Base-by-base conservation (phyloP, 2,329 filamentous ascomycete species). In the Fusarium sp. region DNA sequence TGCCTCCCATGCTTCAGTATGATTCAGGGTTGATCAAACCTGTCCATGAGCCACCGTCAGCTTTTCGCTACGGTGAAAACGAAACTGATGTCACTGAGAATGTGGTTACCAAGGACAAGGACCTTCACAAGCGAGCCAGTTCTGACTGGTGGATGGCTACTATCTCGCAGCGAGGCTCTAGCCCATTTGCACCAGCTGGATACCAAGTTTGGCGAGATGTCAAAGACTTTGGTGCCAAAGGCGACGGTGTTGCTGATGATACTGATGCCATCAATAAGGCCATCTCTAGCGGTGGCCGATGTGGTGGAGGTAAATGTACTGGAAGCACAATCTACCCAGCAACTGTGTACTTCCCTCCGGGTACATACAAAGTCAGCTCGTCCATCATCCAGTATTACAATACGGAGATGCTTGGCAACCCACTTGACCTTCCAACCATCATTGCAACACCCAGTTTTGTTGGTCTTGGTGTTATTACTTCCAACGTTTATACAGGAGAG, bases 311-410 rank as follows among this genome's bases (percentile, higher is more conserved):
- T 20, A 61, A 68, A 38, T 80, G 74, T 66, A 45, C 25, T 0
- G 42, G 86, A 7, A 83, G 84, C 20, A 79, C 76, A 5, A 61
- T 71, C 12, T 55, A 62, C 13, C 71, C 65, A 14, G 78, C 77
- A 31, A 46, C 73, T 10, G 64, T 80, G 2, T 80, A 77, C 65
- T 79, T 80, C 53, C 78, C 79, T 5, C 60, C 75, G 3, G 89
- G 89, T 46, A 90, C 85, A 1, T 92, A 92, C 70, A 55, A 88
- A 4, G 83, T 90, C 63, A 89, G 84, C 45, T 80, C 81, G 1
- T 83, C 87, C 4, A 89, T 92, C 68, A 85, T 90, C 58, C 84
- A 89, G 74, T 90, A 89, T 74, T 92, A 91, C 79, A 87, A 88
- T 67, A 92, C 25, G 31, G 31, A 33, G 31, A 33, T 33, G 31